Percentiles rank a stretch among this genome's conserved stretches.
phyloP scores from a whole-genome alignment of 345 rosid genomes.

The Pugionium dolabratum region DNA sequence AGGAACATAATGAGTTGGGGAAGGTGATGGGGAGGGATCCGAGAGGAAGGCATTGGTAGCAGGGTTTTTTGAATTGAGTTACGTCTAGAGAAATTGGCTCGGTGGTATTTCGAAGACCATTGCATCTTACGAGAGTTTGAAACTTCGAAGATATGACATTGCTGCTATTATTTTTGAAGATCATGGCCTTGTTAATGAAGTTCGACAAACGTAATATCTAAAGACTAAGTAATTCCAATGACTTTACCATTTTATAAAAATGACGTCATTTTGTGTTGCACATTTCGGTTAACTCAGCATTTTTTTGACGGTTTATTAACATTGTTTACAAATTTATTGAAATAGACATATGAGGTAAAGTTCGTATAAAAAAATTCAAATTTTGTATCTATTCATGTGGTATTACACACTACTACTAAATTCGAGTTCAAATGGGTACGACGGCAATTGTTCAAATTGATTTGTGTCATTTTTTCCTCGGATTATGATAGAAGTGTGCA shows the following conservation, averaged over 20 bases:
- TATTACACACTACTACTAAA: no score
- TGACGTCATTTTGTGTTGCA: no score
- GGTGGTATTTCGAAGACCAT: conserved; percentile 95
- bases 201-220: conserved; percentile 65
- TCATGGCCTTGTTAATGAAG: conserved; percentile 84
- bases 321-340: no score
- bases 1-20: conserved; percentile 36
- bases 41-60: conserved; percentile 44
- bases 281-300: no score
- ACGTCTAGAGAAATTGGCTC: conserved; percentile 41
- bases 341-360: no score
- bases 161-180: conserved; percentile 83
- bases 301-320: no score
- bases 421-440: no score
- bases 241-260: conserved; percentile 12
- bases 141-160: conserved; percentile 77
- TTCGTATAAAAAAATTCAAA: no score
- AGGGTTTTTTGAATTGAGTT: conserved; percentile 26
- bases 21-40: conserved; percentile 35
- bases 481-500: no score
- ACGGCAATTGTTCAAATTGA: no score
- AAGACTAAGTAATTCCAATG: conserved; percentile 55
- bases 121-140: conserved; percentile 89
- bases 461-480: no score
- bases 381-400: no score